Base-by-base conservation (phyloP, 306 rosid genomes). In the Arachis hypogaea region DNA sequence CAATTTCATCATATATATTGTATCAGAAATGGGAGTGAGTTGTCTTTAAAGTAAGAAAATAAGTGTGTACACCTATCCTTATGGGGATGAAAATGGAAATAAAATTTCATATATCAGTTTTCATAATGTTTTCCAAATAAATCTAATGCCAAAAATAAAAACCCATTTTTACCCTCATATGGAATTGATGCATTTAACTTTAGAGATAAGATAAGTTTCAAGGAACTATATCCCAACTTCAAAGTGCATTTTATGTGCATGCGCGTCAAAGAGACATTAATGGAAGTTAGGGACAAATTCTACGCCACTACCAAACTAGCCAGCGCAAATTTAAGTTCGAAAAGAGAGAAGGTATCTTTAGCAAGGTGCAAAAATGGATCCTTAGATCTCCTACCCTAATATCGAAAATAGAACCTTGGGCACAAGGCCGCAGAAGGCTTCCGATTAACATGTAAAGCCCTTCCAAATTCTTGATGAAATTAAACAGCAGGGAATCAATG, bases 1-100 rank as follows among this genome's bases (percentile, higher is more conserved):
- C 63, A 73, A 71, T 69, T 47, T 65, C 59, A 58, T 11, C 30
- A 52, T 69, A 46, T 22, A 72, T 8, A 38, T 12, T 74, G 54
- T 54, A 65, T 59, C 55, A n/a, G 60, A 4, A 69, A 59, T 4
- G 29, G 46, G 41, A 68, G 41, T 50, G 6, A 3, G 56, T 5
- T 50, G 12, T 10, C 16, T 11, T 3, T 51, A 3, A 51, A 51
- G 56, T 11, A 7, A 51, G n/a, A 51, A 51, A 51, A 51, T 11
- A 51, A n/a, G 22, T 6, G 56, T 51, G 6, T 51, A 22, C 28
- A 11, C 5, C 56, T 18, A 11, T 18, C 18, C 56, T 51, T 51
- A n/a, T n/a, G 22, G 5, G 16, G 18, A 11, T 51, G n/a, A 11
- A 51, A 5, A n/a, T 11, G n/a, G 0, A 2, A 7, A 11, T n/a